phyloP scores from a whole-genome alignment of 495 filamentous ascomycete species.

The Penicillium arizonense region DNA sequence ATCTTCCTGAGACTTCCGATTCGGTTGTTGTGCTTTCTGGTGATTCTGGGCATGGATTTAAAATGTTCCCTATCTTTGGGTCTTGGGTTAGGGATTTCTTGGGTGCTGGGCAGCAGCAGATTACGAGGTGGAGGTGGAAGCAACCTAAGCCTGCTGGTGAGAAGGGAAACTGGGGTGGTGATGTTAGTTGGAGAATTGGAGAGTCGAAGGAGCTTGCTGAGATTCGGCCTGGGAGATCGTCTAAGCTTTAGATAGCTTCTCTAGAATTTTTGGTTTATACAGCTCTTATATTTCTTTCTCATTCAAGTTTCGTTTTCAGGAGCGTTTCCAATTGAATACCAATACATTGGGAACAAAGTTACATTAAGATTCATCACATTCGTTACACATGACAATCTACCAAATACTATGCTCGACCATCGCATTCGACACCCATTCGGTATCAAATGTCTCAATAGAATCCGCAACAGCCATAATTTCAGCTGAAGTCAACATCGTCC shows the following conservation, averaged over 20 bases:
- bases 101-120: conserved; percentile 27
- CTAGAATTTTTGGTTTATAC: background rate
- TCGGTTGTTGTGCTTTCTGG: conserved; percentile 51
- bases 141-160: conserved; percentile 7
- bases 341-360: background rate
- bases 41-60: conserved; percentile 59
- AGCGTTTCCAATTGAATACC: background rate
- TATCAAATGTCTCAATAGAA: conserved; percentile 38
- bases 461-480: conserved; percentile 41
- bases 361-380: background rate
- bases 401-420: conserved; percentile 39
- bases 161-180: conserved; percentile 35
- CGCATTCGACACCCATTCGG: conserved; percentile 40
- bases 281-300: background rate
- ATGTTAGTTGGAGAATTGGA: conserved; percentile 41
- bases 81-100: conserved; percentile 45
- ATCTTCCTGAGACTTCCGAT: conserved; percentile 42
- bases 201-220: conserved; percentile 32
- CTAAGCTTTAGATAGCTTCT: conserved; percentile 24
- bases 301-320: background rate
- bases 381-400: conserved; percentile 12
- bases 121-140: conserved; percentile 48
- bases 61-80: conserved; percentile 58
- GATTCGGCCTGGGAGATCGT: conserved; percentile 19
- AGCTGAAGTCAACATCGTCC: conserved; percentile 27